A percentile compares a stretch with the other conserved stretches of the same genome.
phyloP scores from a whole-genome alignment of 768 basidiomycete genomes.

The Podaxis rugospora region DNA sequence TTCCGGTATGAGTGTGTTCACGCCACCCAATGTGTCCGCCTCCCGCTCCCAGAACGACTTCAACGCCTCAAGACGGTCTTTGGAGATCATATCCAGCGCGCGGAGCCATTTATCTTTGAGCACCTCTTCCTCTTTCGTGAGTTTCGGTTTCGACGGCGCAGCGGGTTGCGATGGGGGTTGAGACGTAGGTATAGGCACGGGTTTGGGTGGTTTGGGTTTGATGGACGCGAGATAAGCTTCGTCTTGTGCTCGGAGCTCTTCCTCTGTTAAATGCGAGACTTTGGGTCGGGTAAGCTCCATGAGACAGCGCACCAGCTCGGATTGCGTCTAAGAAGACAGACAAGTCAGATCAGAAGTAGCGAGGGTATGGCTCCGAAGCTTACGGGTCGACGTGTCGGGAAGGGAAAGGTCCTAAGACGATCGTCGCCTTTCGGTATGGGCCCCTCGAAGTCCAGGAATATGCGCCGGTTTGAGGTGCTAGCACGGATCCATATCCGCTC shows the following conservation, averaged over 20 bases:
- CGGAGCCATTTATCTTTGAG: slow-evolving; percentile 78
- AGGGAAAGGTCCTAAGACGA: slow-evolving; percentile 86
- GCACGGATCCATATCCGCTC: slow-evolving; percentile 93
- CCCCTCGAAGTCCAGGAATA: slow-evolving; percentile 87
- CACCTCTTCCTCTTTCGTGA: slow-evolving; percentile 78
- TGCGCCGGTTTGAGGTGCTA: slow-evolving; percentile 79
- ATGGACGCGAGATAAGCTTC: slow-evolving; percentile 87
- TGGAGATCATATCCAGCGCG: slow-evolving; percentile 86
- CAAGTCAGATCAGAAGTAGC: not conserved
- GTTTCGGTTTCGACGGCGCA: slow-evolving; percentile 49
- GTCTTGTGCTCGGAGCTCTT: slow-evolving; percentile 79
- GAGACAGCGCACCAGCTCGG: slow-evolving; percentile 84
- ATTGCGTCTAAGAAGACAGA: slow-evolving; percentile 63
- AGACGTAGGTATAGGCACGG: slow-evolving; percentile 27
- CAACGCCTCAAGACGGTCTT: slow-evolving; percentile 79
- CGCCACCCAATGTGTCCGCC: slow-evolving; percentile 47
- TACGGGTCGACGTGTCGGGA: slow-evolving; percentile 93
- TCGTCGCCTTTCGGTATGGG: slow-evolving; percentile 78
- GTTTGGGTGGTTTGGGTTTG: slow-evolving; percentile 67
- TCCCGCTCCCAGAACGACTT: slow-evolving; percentile 82
- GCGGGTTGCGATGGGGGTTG: slow-evolving; percentile 33
- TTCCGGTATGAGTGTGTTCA: slow-evolving; percentile 62
- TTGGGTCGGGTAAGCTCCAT: slow-evolving; percentile 83
- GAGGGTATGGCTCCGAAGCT: slow-evolving; percentile 21
- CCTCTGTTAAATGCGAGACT: slow-evolving; percentile 81